A percentile compares a stretch with the other conserved stretches of the same genome.
Conservation (phyloP, 2,329 filamentous ascomycete species). For the Aspergillus neotritici region DNA sequence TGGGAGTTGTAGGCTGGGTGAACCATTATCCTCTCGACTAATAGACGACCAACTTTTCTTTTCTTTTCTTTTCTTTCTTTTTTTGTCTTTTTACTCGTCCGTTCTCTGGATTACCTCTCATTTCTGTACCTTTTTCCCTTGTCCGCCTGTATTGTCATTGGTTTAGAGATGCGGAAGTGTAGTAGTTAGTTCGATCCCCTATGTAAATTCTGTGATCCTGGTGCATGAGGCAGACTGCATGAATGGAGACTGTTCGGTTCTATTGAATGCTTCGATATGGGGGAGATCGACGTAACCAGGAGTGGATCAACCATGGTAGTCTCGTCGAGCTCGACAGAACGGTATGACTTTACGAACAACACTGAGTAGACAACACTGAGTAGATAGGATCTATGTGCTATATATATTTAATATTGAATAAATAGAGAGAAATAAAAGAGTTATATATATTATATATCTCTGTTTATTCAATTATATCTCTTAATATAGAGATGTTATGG, state of each 20-base stretch:
- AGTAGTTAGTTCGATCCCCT: constrained; percentile 24
- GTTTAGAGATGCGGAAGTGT: constrained; percentile 32
- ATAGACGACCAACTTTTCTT: not conserved
- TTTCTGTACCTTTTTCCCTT: constrained; percentile 26
- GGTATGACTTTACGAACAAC: no score
- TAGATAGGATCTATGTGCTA: no score
- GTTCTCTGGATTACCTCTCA: constrained; percentile 2
- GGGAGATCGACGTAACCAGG: no score
- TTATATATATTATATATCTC: no score
- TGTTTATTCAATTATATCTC: no score
- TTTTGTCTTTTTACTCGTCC: constrained; percentile 4
- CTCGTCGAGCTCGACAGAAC: no score
- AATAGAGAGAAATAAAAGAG: no score
- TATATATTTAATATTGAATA: no score
- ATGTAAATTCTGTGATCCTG: constrained; percentile 19
- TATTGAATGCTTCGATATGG: no score
- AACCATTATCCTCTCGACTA: constrained; percentile 4
- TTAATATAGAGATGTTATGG: not conserved
- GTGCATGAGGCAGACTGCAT: not conserved
- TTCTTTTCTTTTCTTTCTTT: constrained; percentile 4
- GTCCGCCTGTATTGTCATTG: constrained; percentile 14
- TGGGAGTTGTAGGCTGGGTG: not conserved
- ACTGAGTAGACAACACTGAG: no score
- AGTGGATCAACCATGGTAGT: no score
- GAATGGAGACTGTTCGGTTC: no score